These are phyloP conservation scores for Lachancea kluyveri DNA, from an alignment of 805 yeast genomes.

Conservation along the genomic window DNA sequence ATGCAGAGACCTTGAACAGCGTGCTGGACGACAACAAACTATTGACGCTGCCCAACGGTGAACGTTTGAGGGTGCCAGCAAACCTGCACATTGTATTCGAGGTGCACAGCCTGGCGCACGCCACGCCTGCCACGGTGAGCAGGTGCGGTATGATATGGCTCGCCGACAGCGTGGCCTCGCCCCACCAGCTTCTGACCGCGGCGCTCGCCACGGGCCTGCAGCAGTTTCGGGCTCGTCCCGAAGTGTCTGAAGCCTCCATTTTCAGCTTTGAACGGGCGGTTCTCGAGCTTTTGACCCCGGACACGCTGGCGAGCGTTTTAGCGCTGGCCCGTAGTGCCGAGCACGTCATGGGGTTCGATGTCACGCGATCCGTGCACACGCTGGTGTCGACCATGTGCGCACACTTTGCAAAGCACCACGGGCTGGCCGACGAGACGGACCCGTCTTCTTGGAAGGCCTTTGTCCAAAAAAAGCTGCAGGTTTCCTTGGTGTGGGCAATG, in stretches of 20 bases:
- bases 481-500: conserved; percentile 6
- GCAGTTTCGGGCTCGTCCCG: background rate
- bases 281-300: too few relatives aligned
- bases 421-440: background rate
- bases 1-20: conserved; percentile 89
- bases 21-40: conserved; percentile 83
- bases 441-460: background rate
- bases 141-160: conserved; percentile 88
- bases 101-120: conserved; percentile 53
- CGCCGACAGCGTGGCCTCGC: too few relatives aligned
- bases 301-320: too few relatives aligned
- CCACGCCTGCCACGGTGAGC: conserved; percentile 89
- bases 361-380: background rate
- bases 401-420: background rate
- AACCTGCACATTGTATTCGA: conserved; percentile 71
- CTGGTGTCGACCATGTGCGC: conserved; percentile 2
- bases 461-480: background rate
- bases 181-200: conserved; percentile 3
- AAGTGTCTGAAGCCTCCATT: conserved; percentile 1
- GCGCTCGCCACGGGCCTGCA: conserved; percentile 1
- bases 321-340: too few relatives aligned
- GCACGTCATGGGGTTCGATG: conserved; percentile 4
- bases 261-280: too few relatives aligned
- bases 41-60: conserved; percentile 85
- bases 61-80: conserved; percentile 60